Base-by-base conservation (phyloP, 2,329 filamentous ascomycete species). In the Neoscytalidium dimidiatum region DNA sequence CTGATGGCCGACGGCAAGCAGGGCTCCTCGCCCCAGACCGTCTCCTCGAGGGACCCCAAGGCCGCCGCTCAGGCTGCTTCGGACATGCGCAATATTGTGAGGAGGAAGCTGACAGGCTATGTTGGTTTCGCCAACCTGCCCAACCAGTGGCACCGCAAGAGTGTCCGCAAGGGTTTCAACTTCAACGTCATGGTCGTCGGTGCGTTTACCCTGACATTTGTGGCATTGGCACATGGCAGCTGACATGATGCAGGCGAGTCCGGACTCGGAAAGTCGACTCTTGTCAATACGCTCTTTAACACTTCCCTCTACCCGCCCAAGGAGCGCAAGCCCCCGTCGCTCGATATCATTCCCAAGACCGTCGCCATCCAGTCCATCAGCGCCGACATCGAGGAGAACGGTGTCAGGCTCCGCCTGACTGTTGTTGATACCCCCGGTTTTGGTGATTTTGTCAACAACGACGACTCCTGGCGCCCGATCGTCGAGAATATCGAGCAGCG, bases 141-240 rank as follows among this genome's bases (percentile, higher is more conserved):
- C 69, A 99, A 99, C 84, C 95, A 99, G 83, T 99, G 95, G 95
- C 95, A 99, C 86, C 94, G 95, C 81, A 99, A 99, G 90, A 97
- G 94, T 88, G 95, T 99, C 75, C 92, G 95, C 78, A 99, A 99
- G 83, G 95, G 95, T 68, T 99, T 99, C 88, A 99, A 98, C 88
- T 99, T 99, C 87, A 99, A 99, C 79, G 95, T 99, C 72, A 99
- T 99, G 95, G 95, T 99, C 81, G 95, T 99, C 82, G 95, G 95
- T 98, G 86, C 53, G 63, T 65, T 17, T 21, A 46, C 31, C 49
- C 41, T 33, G 28, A 60, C 28, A 33, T n/a, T 33, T 41, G 29
- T 60, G n/a, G 9, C 19, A n/a, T 13, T 23, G 28, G 19, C 56
- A 46, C 38, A 28, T 26, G 5, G 11, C 26, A 43, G 41, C 56